Evolutionary conservation across 768 basidiomycete genomes (phyloP).

Genomic region (Leucocoprinus leucothites): DNA sequence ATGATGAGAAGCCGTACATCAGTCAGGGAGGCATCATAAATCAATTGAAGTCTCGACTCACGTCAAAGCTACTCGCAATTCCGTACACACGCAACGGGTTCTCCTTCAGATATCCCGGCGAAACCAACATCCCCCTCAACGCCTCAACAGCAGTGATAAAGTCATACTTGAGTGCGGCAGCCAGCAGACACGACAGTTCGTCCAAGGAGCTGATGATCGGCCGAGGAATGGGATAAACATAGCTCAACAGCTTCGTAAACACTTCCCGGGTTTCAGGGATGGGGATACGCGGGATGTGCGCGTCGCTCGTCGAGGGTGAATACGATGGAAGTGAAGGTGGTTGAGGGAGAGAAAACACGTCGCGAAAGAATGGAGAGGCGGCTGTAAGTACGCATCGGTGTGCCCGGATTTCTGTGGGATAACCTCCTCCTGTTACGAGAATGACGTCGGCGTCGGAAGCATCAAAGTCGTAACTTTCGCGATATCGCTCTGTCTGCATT

Average conservation of each 20-base stretch:
- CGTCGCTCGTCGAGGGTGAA: constrained; percentile 26
- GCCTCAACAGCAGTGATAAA: constrained; percentile 40
- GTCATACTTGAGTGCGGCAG: constrained; percentile 64
- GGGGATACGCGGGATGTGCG: constrained; percentile 46
- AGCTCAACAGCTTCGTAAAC: constrained; percentile 50
- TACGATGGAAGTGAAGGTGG: constrained; percentile 26
- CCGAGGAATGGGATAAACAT: constrained; percentile 60
- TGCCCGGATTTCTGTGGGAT: constrained; percentile 50
- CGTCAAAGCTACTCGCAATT: constrained; percentile 60
- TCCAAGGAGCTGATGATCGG: constrained; percentile 52
- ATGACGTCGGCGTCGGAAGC: constrained; percentile 50
- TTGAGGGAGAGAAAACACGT: constrained; percentile 72
- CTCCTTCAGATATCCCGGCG: constrained; percentile 43
- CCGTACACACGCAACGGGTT: constrained; percentile 68
- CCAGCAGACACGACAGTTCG: constrained; percentile 46
- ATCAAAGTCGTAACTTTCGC: constrained; percentile 11
- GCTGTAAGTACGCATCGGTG: constrained; percentile 60
- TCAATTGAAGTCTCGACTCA: not conserved
- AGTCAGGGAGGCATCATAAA: not conserved
- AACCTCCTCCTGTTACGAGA: constrained; percentile 37
- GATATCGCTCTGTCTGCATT: not conserved
- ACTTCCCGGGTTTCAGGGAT: constrained; percentile 47
- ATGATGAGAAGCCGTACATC: no score
- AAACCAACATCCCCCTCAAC: constrained; percentile 51
- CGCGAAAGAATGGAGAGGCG: constrained; percentile 66